These are phyloP conservation scores for Castanea crenata DNA, from an alignment of 306 rosid species.

Conservation along the genomic window DNA sequence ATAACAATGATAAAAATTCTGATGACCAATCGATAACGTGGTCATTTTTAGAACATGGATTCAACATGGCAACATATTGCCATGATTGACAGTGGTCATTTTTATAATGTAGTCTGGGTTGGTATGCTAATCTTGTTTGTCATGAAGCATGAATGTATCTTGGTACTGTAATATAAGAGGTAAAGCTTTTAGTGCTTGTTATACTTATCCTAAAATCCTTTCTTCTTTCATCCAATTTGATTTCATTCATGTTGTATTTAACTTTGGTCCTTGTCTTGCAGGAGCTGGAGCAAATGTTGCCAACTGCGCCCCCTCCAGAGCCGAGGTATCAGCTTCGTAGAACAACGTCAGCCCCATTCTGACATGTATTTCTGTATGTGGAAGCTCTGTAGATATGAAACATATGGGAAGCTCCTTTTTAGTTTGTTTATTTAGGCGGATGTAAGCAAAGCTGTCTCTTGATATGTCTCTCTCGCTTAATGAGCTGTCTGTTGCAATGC, in stretches of 20 bases:
- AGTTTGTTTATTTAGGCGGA: constrained; percentile 16
- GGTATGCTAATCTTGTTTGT: not conserved
- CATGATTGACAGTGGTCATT: not conserved
- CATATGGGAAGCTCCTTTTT: constrained; percentile 13
- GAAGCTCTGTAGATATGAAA: constrained; percentile 35
- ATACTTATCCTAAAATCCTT: not conserved
- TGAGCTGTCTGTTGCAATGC: constrained; percentile 31
- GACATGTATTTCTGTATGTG: constrained; percentile 37
- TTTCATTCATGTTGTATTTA: not conserved
- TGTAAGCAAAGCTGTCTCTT: not conserved
- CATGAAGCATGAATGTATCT: not conserved
- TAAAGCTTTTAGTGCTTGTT: not conserved
- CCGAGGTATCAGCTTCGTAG: constrained; percentile 95
- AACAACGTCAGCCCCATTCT: constrained; percentile 73
- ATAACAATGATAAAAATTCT: too few species aligned
- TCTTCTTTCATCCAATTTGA: not conserved
- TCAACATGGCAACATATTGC: not conserved
- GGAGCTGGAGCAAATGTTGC: constrained; percentile 81
- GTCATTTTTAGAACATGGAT: too few species aligned
- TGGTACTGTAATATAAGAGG: not conserved
- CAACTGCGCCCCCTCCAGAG: constrained; percentile 62
- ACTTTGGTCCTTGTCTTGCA: constrained; percentile 34
- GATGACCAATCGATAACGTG: too few species aligned
- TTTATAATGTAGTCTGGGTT: not conserved
- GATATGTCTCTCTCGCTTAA: not conserved